A percentile compares a stretch with the other conserved stretches of the same genome.
These are phyloP conservation scores for Stramenopiles sp. DNA, from an alignment of 352 stramenopile species.

Conservation along the genomic window DNA sequence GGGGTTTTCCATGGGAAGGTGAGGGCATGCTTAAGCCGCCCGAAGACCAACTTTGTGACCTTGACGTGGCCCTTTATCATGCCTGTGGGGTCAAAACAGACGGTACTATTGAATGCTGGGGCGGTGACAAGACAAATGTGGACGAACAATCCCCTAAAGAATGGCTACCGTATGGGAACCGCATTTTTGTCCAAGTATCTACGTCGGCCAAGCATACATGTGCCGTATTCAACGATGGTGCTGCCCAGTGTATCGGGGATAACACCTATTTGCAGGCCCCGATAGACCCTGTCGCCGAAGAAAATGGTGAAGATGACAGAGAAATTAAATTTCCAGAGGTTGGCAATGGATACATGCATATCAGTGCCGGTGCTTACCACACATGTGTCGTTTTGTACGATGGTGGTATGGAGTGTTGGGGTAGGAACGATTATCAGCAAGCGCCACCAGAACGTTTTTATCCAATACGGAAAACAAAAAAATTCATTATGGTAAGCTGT, in stretches of 20 bases:
- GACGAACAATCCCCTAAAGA: neutral
- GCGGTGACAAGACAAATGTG: neutral
- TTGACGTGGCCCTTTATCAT: neutral
- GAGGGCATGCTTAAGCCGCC: neutral
- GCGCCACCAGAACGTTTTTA: neutral
- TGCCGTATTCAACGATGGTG: slow-evolving; percentile 9
- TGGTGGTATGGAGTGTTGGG: slow-evolving; percentile 12
- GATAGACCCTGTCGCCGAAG: neutral
- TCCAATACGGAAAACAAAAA: neutral
- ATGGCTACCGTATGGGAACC: neutral
- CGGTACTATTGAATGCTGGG: slow-evolving; percentile 4
- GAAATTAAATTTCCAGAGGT: slow-evolving; percentile 9
- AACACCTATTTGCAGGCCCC: neutral
- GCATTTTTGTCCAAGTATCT: slow-evolving; percentile 5
- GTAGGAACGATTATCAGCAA: neutral
- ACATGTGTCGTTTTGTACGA: neutral
- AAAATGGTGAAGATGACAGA: slow-evolving; percentile 9
- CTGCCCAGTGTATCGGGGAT: slow-evolving; percentile 2
- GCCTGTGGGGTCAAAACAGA: neutral
- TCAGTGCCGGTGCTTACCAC: neutral
- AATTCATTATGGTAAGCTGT: neutral
- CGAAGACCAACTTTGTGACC: neutral
- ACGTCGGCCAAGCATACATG: neutral
- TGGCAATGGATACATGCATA: slow-evolving; percentile 8
- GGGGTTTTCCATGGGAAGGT: neutral